Evolutionary conservation across 2,329 filamentous ascomycete species (phyloP).

Genomic region (Penicillium sp.): DNA sequence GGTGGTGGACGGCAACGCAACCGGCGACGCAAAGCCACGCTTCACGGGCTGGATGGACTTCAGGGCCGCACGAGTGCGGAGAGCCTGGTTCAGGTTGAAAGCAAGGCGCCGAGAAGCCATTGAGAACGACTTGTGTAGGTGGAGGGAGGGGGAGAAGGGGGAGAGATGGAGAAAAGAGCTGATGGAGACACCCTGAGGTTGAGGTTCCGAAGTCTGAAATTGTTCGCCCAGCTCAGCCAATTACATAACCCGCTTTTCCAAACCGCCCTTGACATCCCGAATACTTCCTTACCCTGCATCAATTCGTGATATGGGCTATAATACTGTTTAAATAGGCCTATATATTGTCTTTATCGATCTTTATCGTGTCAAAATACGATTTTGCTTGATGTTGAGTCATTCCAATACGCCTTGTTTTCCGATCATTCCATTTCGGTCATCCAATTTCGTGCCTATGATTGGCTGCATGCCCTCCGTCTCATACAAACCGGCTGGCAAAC

Average conservation of each 20-base stretch:
- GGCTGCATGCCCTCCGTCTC: slow-evolving; percentile 11
- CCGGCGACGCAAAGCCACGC: slow-evolving; percentile 83
- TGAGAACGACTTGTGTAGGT: slow-evolving; percentile 33
- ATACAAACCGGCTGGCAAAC: slow-evolving; percentile 30
- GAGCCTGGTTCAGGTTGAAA: slow-evolving; percentile 81
- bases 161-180: slow-evolving; percentile 41
- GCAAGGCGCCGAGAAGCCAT: slow-evolving; percentile 98
- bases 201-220: slow-evolving; percentile 40
- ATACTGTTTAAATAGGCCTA: not conserved
- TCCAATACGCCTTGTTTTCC: not conserved
- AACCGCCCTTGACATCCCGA: slow-evolving; percentile 30
- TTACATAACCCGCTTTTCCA: slow-evolving; percentile 40
- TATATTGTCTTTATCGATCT: not conserved
- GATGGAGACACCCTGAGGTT: slow-evolving; percentile 32
- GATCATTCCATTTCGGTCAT: slow-evolving; percentile 1
- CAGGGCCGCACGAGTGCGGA: slow-evolving; percentile 79
- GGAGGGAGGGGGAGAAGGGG: slow-evolving; percentile 37
- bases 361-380: not conserved
- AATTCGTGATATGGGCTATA: not conserved
- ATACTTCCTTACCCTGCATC: slow-evolving; percentile 23
- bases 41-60: slow-evolving; percentile 67
- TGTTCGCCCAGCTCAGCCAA: slow-evolving; percentile 37
- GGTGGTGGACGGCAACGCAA: slow-evolving; percentile 64
- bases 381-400: not conserved
- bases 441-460: slow-evolving; percentile 13